Evolutionary conservation across 2,329 filamentous ascomycete genomes (phyloP), one percentile per base, ranked within the genome.

Genomic region (Torrubiella hemipterigena): DNA sequence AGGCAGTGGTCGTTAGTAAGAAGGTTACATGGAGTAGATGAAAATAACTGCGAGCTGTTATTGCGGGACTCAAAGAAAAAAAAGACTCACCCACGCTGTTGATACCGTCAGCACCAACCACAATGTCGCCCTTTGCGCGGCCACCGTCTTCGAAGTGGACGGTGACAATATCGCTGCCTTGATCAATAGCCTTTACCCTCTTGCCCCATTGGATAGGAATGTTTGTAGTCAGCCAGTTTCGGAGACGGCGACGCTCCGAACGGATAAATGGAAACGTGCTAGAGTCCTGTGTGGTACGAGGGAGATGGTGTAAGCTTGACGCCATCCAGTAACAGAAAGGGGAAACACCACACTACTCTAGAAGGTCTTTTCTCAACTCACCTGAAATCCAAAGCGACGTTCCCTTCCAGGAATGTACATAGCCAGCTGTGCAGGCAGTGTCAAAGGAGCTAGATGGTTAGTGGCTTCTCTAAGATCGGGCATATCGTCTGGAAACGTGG

Each of bases 21-120:
- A 38, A 43, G 24, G 32, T 20, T 4, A 37, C 40, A 4, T 38
- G 34, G 3, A 56, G 42, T 10, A 56, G 38, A 22, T 48, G 42
- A 17, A n/a, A 31, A 22, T 11, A 16, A 4, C 27, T 14, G 15
- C 15, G n/a, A n/a, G n/a, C n/a, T n/a, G n/a, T n/a, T n/a, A n/a
- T n/a, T n/a, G n/a, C n/a, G n/a, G n/a, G n/a, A n/a, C n/a, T n/a
- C n/a, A n/a, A n/a, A 3, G 51, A 26, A 15, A 44, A 48, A 38
- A 24, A 11, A 13, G 17, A 18, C 32, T 38, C 41, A 46, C 61
- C 53, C 9, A 46, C 46, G 18, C 54, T 59, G 23, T 50, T 51
- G 5, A 52, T 45, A 5, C 66, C 65, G 39, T 70, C 66, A 10
- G 58, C 59, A 11, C 60, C 65, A 10, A 69, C 47, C 1, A 69